Evolutionary conservation across 2,329 filamentous ascomycete species (phyloP), one percentile per base, ranked within the genome.

Genomic region (Ophiosphaerella herpotricha): DNA sequence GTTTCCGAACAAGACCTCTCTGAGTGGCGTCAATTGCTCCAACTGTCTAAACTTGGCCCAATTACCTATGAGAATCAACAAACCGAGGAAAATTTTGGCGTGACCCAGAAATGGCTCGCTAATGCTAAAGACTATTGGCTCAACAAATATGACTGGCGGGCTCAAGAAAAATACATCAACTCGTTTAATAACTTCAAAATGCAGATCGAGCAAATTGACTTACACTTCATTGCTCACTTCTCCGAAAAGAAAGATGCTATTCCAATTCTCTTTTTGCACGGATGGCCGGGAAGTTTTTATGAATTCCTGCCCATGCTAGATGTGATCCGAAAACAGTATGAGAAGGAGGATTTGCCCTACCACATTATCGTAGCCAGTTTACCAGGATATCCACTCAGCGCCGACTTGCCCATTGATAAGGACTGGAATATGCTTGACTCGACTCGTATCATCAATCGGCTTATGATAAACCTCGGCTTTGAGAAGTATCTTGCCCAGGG

Each of bases 151-250:
- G 62, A 71, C 35, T 71, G 74, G 74, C 62, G 64, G 21, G 63
- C 58, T 1, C 54, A 66, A 42, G 78, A 76, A 55, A 68, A 68
- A 26, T 63, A 68, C 37, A 78, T 82, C 62, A 83, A 83, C 57
- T 76, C 71, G 4, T 80, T 81, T 41, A 77, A 80, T 11, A 80
- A 84, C 61, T 84, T 77, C 65, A 78, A 68, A 3, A 73, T 75
- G 13, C 59, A 72, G 7, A 73, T 83, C 45, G 71, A 77, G 29
- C 64, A 67, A 13, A 65, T 79, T 38, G 67, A 75, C 11, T 66
- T 85, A 32, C 82, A 85, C 57, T 85, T 85, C 57, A 61, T 79
- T 1, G 82, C 74, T 0, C 67, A 85, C 1, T 85, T 85, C 48
- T 85, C 82, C 0, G 61, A 76, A 47, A 80, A 78, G 29, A 55